Percentiles rank a stretch among this genome's conserved stretches.
Conservation (phyloP, 2,329 filamentous ascomycete genomes). For the Colletotrichum gigasporum region DNA sequence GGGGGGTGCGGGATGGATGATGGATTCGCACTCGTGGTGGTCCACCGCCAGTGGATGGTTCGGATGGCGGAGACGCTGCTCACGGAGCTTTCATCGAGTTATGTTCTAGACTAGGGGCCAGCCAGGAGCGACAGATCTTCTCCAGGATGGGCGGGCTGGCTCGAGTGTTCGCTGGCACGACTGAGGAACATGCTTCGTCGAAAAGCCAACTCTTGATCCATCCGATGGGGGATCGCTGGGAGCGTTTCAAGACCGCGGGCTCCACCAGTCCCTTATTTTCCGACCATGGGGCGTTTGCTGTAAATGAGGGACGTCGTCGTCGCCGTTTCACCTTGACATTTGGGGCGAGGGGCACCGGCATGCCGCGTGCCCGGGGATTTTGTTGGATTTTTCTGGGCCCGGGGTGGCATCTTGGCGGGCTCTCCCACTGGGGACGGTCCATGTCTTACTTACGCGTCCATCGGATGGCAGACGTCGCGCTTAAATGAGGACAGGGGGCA, state of each 20-base stretch:
- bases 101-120: slow-evolving; percentile 16
- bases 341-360: neutral
- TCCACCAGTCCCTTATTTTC: slow-evolving; percentile 25
- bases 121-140: slow-evolving; percentile 2
- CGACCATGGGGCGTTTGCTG: slow-evolving; percentile 14
- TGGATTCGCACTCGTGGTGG: slow-evolving; percentile 2
- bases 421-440: neutral
- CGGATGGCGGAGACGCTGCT: neutral
- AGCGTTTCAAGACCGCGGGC: slow-evolving; percentile 15
- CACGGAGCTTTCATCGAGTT: neutral
- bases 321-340: slow-evolving; percentile 18
- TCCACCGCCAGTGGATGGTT: slow-evolving; percentile 2
- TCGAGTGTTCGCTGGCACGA: too few species aligned
- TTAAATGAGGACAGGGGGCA: slow-evolving; percentile 28
- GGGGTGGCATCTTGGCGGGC: neutral
- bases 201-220: neutral
- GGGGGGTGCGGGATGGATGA: neutral
- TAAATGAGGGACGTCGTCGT: slow-evolving; percentile 17
- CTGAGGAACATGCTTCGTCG: too few species aligned
- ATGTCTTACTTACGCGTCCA: slow-evolving; percentile 22
- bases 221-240: neutral
- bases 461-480: slow-evolving; percentile 16
- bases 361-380: neutral
- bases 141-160: slow-evolving; percentile 5
- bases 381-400: neutral